These are phyloP conservation scores for Didymellaceae sp. DNA, from an alignment of 2,329 filamentous ascomycete species.

Conservation along the genomic window DNA sequence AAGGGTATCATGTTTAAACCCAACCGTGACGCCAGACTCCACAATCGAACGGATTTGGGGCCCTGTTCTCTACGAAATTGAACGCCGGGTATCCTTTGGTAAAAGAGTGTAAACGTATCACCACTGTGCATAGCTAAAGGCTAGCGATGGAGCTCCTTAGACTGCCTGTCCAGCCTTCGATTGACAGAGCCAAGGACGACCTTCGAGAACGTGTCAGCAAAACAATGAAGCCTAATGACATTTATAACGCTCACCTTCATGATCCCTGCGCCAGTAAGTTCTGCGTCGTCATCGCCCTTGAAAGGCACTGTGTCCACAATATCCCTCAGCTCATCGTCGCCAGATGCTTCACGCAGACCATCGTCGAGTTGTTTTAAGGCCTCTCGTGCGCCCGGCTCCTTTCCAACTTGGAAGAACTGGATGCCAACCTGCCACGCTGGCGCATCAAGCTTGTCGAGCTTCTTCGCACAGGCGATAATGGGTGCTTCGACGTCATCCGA, in stretches of 20 bases:
- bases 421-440: slow-evolving; percentile 84
- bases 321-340: slow-evolving; percentile 69
- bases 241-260: slow-evolving; percentile 72
- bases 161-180: slow-evolving; percentile 63
- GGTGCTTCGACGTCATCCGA: slow-evolving; percentile 75
- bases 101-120: neutral
- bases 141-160: slow-evolving; percentile 42
- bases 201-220: slow-evolving; percentile 59
- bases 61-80: neutral
- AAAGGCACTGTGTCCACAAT: slow-evolving; percentile 93
- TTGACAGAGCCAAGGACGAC: slow-evolving; percentile 77
- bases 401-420: slow-evolving; percentile 95
- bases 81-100: neutral
- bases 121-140: neutral
- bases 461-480: slow-evolving; percentile 71
- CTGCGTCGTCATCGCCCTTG: slow-evolving; percentile 58
- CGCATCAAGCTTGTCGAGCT: slow-evolving; percentile 73
- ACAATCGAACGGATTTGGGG: neutral
- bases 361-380: slow-evolving; percentile 80
- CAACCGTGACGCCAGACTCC: slow-evolving; percentile 5
- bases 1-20: slow-evolving; percentile 1
- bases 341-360: slow-evolving; percentile 62
- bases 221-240: neutral
- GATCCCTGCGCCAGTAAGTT: slow-evolving; percentile 72
- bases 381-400: slow-evolving; percentile 68